Conservation (phyloP, 371 early-diverging fungal species). For the Saksenaea vasiformis region DNA sequence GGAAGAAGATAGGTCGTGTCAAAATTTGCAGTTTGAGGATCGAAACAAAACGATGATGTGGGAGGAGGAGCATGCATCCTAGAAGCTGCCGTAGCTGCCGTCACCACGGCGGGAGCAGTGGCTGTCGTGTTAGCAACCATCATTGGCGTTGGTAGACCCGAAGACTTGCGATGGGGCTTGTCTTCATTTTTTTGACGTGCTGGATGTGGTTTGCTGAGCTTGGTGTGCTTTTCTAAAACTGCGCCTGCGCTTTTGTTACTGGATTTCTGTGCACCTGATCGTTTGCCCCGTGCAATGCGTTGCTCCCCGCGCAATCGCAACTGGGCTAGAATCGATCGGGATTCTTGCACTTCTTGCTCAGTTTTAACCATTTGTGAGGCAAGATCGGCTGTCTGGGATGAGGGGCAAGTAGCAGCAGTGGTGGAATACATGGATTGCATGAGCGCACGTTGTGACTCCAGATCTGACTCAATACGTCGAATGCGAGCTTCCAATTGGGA, state of each 20-base stretch:
- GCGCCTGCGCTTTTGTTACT: conserved; percentile 7
- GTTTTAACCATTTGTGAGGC: conserved; percentile 33
- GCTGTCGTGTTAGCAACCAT: background rate
- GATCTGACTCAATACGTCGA: conserved; percentile 41
- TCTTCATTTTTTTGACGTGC: background rate
- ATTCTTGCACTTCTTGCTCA: conserved; percentile 48
- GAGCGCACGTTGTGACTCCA: conserved; percentile 35
- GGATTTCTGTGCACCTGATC: conserved; percentile 7
- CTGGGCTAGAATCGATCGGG: conserved; percentile 47
- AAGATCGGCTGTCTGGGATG: conserved; percentile 11
- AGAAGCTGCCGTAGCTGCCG: background rate
- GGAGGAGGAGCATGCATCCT: background rate
- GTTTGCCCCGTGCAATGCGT: conserved; percentile 34
- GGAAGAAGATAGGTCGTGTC: background rate
- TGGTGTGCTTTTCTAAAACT: background rate
- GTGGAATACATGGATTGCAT: conserved; percentile 24
- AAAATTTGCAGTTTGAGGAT: background rate
- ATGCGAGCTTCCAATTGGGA: conserved; percentile 44
- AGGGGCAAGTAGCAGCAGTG: background rate
- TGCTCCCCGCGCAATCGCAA: conserved; percentile 46
- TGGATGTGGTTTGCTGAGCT: background rate
- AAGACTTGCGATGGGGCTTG: background rate
- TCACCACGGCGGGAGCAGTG: background rate
- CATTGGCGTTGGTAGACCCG: background rate
- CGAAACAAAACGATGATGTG: background rate